Evolutionary conservation across 306 rosid species (phyloP).

Genomic region (Senna tora): DNA sequence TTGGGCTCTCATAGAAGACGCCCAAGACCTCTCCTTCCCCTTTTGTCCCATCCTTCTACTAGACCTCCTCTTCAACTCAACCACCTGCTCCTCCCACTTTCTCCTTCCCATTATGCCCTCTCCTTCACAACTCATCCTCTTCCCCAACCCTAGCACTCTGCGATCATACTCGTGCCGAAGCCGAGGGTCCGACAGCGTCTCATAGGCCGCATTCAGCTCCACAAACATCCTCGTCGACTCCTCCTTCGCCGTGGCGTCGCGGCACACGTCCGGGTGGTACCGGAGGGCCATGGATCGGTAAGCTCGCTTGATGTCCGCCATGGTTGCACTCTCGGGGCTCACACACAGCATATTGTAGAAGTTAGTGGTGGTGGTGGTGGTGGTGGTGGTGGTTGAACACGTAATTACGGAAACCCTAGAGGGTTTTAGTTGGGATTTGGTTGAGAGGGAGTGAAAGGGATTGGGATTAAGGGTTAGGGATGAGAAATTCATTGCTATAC

Average conservation of each 20-base stretch:
- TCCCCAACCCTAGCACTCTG: constrained; percentile 40
- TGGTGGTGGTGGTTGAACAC: constrained; percentile 39
- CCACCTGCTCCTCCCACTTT: constrained; percentile 45
- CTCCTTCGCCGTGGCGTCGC: constrained; percentile 48
- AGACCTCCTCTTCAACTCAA: constrained; percentile 47
- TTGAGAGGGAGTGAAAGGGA: constrained; percentile 34
- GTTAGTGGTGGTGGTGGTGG: constrained; percentile 7
- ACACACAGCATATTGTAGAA: constrained; percentile 58
- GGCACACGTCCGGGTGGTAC: constrained; percentile 77
- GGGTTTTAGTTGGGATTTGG: constrained; percentile 6
- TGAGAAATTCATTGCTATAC: constrained; percentile 36
- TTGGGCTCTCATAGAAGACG: constrained; percentile 50
- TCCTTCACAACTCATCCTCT: neutral
- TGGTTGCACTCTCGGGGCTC: constrained; percentile 48
- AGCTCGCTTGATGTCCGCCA: constrained; percentile 65
- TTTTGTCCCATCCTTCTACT: constrained; percentile 45
- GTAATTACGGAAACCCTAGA: constrained; percentile 18
- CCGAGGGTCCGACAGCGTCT: constrained; percentile 63
- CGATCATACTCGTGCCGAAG: constrained; percentile 57
- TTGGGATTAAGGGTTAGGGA: constrained; percentile 38
- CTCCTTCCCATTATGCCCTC: constrained; percentile 29
- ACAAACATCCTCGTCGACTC: constrained; percentile 58
- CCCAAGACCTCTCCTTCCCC: constrained; percentile 40
- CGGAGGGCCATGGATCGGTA: constrained; percentile 70
- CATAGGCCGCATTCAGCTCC: constrained; percentile 57